These are phyloP conservation scores for Lachnellula occidentalis DNA, from an alignment of 2,329 filamentous ascomycete genomes.

Conservation along the genomic window DNA sequence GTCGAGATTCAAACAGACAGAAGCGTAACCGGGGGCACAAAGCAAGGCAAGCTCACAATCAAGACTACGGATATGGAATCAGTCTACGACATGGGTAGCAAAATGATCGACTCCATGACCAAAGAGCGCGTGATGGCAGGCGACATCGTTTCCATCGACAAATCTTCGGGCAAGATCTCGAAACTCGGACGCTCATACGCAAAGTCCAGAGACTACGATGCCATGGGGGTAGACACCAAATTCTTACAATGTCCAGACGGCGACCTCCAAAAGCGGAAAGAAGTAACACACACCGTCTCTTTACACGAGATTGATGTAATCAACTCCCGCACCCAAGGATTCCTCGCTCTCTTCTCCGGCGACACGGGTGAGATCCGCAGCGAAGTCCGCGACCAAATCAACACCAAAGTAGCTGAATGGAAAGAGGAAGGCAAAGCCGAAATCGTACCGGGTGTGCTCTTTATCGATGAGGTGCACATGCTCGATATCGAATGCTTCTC, in stretches of 20 bases:
- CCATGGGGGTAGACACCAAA: slow-evolving; percentile 97
- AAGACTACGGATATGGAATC: slow-evolving; percentile 99
- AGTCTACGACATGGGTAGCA: slow-evolving; percentile 98
- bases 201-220: slow-evolving; percentile 94
- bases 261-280: slow-evolving; percentile 93
- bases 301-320: slow-evolving; percentile 99
- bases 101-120: slow-evolving; percentile 99
- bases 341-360: slow-evolving; percentile 92
- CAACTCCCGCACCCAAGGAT: slow-evolving; percentile 97
- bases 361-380: slow-evolving; percentile 97
- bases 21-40: slow-evolving; percentile 91
- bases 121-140: slow-evolving; percentile 99
- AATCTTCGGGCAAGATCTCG: slow-evolving; percentile 95
- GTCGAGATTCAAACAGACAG: slow-evolving; percentile 98
- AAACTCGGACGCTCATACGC: slow-evolving; percentile 95
- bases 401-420: slow-evolving; percentile 98
- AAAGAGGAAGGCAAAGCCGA: slow-evolving; percentile 99
- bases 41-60: slow-evolving; percentile 98
- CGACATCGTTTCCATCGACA: slow-evolving; percentile 98
- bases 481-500: slow-evolving; percentile 99
- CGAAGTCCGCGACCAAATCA: slow-evolving; percentile 97
- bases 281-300: slow-evolving; percentile 93
- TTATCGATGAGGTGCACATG: slow-evolving; percentile 99
- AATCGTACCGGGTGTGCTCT: slow-evolving; percentile 93
- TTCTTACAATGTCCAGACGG: slow-evolving; percentile 97